Evolutionary conservation across 2,329 filamentous ascomycete genomes (phyloP), one percentile per base, ranked within the genome.

Genomic region (Ophiocordyceps unilateralis): DNA sequence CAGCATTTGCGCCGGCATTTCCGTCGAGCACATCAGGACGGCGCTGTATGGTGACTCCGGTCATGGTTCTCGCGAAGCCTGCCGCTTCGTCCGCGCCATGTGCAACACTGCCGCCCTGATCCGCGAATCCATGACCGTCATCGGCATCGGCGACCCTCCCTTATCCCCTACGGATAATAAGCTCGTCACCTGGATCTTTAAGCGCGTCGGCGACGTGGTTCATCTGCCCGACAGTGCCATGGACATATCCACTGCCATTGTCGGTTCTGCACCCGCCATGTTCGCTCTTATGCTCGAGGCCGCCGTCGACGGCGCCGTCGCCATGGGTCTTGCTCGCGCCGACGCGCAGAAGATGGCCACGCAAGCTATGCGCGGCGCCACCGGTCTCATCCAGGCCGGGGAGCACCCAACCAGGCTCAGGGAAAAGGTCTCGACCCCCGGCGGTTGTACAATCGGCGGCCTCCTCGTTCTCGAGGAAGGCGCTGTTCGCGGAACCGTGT

Each of bases 21-120:
- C 80, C 2, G 74, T 76, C 15, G 60, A 73, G 41, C 76, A 87
- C 53, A 76, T 93, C 48, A 72, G 80, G 53, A 62, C 64, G 15
- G 70, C 74, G 26, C 61, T 89, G 12, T 78, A 83, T 53, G 69
- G 70, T 22, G 63, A 66, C 10, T 10, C 11, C 20, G 14, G 10
- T 39, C 17, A 6, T 15, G 6, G 7, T 14, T 14, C 11, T 21
- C 17, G 67, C 44, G 66, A 67, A 23, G 63, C 67, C 34, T 82
- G 75, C 59, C 67, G 73, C 37, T 70, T 91, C 39, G 78, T 93
- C 5, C 72, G 85, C 26, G 84, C 81, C 43, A 86, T 93, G 75
- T 85, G 85, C 51, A 93, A 93, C 65, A 88, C 83, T 0, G 84
- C 85, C 11, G 78, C 79, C 22, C 70, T 83, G 41, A 81, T 93